Conservation (phyloP, 768 basidiomycete genomes). For the Podaxis rugospora region DNA sequence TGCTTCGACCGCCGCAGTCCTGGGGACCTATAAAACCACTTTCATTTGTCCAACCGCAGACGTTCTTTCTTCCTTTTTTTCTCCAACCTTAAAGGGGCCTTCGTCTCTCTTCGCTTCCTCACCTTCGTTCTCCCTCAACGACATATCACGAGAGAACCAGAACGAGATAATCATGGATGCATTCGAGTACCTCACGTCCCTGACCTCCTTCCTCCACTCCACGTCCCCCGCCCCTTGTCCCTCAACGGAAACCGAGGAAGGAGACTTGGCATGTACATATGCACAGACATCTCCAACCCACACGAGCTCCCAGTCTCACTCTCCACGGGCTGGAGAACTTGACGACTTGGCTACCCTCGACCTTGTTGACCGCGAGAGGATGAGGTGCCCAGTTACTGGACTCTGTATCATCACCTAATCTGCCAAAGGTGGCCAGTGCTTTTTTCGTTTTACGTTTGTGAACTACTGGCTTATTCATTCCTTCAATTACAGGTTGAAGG, state of each 20-base stretch:
- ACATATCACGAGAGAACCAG: background rate
- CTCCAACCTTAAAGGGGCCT: background rate
- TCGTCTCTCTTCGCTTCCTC: background rate
- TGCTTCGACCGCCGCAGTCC: background rate
- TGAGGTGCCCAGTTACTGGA: background rate
- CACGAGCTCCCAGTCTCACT: background rate
- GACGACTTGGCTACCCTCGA: background rate
- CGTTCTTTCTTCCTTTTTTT: background rate
- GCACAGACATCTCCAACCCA: background rate
- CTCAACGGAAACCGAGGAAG: background rate
- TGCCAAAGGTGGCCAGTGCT: background rate
- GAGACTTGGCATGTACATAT: background rate
- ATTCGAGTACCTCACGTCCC: background rate
- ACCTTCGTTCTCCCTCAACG: background rate
- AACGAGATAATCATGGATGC: background rate
- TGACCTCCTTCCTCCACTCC: background rate
- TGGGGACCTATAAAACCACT: constrained; percentile 2
- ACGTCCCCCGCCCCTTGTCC: background rate
- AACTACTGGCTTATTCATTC: background rate
- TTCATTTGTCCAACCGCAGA: background rate
- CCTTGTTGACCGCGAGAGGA: constrained; percentile 1
- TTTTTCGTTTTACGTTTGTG: background rate
- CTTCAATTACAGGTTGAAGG: background rate
- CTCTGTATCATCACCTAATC: constrained; percentile 1
- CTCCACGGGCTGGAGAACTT: background rate